Evolutionary conservation across 495 filamentous ascomycete species (phyloP), one percentile per base, ranked within the genome.

Genomic region (Thozetella sp.): DNA sequence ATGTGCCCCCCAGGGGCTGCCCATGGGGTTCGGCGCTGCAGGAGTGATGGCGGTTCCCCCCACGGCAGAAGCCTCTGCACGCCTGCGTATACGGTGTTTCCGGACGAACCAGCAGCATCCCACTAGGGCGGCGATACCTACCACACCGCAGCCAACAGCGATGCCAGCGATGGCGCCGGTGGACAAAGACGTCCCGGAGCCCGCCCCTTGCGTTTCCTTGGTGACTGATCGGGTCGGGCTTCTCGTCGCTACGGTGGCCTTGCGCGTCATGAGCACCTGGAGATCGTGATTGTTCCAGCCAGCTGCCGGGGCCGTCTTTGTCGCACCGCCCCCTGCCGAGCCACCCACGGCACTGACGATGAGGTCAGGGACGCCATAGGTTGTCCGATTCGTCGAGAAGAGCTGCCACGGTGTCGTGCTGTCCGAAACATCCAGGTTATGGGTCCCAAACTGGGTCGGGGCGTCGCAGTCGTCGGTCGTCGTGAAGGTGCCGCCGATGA

Each of bases 401-500:
- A 67, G 62, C 23, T 63, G 30, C 70, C 70, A 73, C 4, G 60
- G 45, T 0, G 60, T 62, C 25, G 63, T 77, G 59, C 58, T 67
- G 60, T 74, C 80, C 68, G 75, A 86, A 70, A 15, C 30, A 30
- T 83, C 84, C 64, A 87, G 89, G 51, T 80, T 82, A 55, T 79
- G 83, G 12, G 79, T 76, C 83, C 90, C 92, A 53, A 80, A 67
- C 6, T 89, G 74, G 15, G 76, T 77, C 2, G 81, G 83, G 15
- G 80, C 73, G 70, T 90, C 84, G 71, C 90, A 92, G 25, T 83
- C 75, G 62, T 91, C 88, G 58, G 86, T 77, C 73, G 43, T 86
- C 67, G 24, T 85, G 82, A 57, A 89, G 76, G 68, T 89, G 0
- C 90, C 90, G n/a, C 90, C 89, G 23, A 91, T 81, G 13, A 91